phyloP scores from a whole-genome alignment of 2,329 filamentous ascomycete species.

The Dactylellina parvicollis region DNA sequence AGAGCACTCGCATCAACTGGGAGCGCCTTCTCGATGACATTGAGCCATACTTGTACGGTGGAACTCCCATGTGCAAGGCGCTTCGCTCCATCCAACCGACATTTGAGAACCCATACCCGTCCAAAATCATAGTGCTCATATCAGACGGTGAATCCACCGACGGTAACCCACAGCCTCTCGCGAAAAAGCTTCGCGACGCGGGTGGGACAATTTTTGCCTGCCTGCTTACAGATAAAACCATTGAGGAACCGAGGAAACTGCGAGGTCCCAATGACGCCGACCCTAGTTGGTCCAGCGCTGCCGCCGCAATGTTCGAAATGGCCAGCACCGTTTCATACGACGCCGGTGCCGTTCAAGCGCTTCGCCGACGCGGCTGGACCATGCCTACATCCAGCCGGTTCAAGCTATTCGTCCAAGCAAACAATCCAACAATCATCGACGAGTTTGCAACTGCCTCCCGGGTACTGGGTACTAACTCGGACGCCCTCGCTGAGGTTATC shows the following conservation, averaged over 20 bases:
- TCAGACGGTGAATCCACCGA: not conserved
- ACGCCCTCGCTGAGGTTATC: not conserved
- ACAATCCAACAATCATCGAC: not conserved
- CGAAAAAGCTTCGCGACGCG: not conserved
- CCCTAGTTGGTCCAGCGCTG: not conserved
- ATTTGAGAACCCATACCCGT: not conserved
- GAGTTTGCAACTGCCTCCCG: not conserved
- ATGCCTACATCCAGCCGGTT: not conserved
- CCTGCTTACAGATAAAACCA: not conserved
- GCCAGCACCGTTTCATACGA: not conserved
- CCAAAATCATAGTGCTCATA: not conserved
- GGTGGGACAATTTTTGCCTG: not conserved
- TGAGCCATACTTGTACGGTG: slow-evolving; percentile 1
- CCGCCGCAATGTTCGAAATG: not conserved
- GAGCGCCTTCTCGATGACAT: not conserved
- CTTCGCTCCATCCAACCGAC: not conserved
- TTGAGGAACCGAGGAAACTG: not conserved
- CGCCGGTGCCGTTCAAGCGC: not conserved
- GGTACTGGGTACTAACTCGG: not conserved
- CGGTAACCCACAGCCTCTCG: not conserved
- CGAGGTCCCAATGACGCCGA: not conserved
- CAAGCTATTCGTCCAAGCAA: not conserved
- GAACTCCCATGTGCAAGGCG: not conserved
- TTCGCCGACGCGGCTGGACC: not conserved
- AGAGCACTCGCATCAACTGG: not conserved